Evolutionary conservation across 2,329 filamentous ascomycete genomes (phyloP), one percentile per base, ranked within the genome.

Genomic region (Aureobasidium vineae): DNA sequence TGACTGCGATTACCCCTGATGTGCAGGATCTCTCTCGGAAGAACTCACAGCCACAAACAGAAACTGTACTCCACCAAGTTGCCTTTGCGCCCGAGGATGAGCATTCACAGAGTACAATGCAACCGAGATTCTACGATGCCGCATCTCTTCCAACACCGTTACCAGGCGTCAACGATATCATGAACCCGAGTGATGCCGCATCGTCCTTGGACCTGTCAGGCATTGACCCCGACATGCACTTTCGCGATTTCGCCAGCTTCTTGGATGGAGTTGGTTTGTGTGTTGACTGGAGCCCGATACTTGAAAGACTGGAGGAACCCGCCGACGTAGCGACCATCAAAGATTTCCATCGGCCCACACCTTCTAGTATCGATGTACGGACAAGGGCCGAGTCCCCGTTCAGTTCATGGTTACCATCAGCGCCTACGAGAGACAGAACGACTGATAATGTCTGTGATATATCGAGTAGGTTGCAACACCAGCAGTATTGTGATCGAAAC

Each of bases 241-340:
- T 60, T 15, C 56, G 41, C 10, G 56, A 60, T 23, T 60, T 60
- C 45, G 56, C 56, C 11, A 60, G 56, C 41, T 60, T 60, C 10
- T 26, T 60, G 10, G 56, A 60, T 5, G 56, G 56, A 1, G 56
- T 60, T 21, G 56, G 56, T 11, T 36, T 60, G 19, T 60, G 56
- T 33, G 41, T 47, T n/a, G 56, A 47, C 16, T 60, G 56, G 56
- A 60, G 56, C 15, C 56, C 56, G 13, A 60, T 60, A 3, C 40
- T 60, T 19, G 23, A 45, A 11, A 47, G 40, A 10, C 3, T 60
- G 2, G 56, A 45, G 13, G 56, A 60, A 10, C 50, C 28, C 5
- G n/a, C 21, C 13, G 33, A 31, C 2, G 2, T 13, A 16, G 15
- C 36, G n/a, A 31, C 8, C 6, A n/a, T 28, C 15, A 28, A 28